Evolutionary conservation across 345 rosid genomes (phyloP).

Genomic region (Pistacia vera): DNA sequence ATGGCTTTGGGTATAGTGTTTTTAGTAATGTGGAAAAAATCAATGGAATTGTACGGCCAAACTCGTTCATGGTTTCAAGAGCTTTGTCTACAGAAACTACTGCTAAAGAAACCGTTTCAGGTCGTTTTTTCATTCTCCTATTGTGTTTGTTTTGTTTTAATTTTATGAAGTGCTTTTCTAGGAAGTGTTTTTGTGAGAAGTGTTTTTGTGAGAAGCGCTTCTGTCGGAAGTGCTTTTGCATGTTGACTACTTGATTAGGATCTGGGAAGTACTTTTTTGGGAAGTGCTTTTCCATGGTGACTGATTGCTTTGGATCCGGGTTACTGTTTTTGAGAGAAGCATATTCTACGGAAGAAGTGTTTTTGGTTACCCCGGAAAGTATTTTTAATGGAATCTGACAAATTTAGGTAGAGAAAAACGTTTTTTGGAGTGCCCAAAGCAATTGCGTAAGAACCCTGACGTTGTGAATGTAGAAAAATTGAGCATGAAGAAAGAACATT

Average conservation of each 20-base stretch:
- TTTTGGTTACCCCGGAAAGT: background rate
- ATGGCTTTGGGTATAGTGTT: constrained; percentile 20
- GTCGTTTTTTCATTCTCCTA: constrained; percentile 28
- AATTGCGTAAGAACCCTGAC: background rate
- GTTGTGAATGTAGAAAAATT: background rate
- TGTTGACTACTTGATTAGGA: too few species aligned
- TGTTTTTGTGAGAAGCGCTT: background rate
- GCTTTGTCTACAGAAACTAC: constrained; percentile 53
- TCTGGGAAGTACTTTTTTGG: background rate
- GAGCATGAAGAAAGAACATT: background rate
- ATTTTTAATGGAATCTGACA: background rate
- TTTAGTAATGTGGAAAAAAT: constrained; percentile 10
- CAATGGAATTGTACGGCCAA: constrained; percentile 22
- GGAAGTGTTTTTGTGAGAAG: background rate
- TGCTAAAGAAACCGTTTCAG: constrained; percentile 38
- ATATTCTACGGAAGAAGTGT: background rate
- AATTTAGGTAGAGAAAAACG: background rate
- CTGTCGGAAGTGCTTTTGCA: background rate
- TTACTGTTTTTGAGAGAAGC: background rate
- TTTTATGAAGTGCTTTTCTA: background rate
- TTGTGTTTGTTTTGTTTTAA: background rate
- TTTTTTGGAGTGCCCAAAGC: background rate
- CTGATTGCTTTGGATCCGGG: background rate
- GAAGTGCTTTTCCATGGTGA: background rate
- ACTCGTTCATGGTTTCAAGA: constrained; percentile 34